Percentiles rank a stretch among this genome's conserved stretches.
Evolutionary conservation across 78 protist genomes (phyloP).

Genomic region (Protostelium mycophagum): DNA sequence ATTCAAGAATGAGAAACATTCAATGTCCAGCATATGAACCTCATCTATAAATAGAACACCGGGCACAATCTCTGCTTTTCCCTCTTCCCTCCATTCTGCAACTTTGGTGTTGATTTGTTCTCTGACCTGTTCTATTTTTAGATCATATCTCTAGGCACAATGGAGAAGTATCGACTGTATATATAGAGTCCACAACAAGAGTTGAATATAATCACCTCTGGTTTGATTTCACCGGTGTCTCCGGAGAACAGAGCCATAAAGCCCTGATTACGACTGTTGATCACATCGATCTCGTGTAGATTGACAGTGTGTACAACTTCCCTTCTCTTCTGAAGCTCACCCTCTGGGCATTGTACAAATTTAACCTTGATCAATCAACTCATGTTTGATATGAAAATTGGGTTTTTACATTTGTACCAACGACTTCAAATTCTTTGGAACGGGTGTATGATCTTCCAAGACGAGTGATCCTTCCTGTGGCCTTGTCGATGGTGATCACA

Average conservation of each 20-base stretch:
- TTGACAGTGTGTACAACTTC: constrained; percentile 93
- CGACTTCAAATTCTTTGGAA: constrained; percentile 93
- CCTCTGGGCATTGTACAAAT: constrained; percentile 91
- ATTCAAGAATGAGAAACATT: constrained; percentile 97
- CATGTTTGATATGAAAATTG: not conserved
- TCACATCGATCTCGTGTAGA: constrained; percentile 98
- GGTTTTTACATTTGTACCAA: constrained; percentile 60
- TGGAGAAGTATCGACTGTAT: not conserved
- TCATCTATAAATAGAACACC: constrained; percentile 99
- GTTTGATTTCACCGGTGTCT: constrained; percentile 92
- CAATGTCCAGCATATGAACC: constrained; percentile 98
- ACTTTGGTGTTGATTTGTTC: constrained; percentile 94
- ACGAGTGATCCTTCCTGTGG: constrained; percentile 91
- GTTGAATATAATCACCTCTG: constrained; percentile 47
- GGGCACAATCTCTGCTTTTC: constrained; percentile 95
- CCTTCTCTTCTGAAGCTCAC: constrained; percentile 92
- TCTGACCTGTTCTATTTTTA: constrained; percentile 50
- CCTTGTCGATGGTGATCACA: constrained; percentile 96
- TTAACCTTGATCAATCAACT: constrained; percentile 29
- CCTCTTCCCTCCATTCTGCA: constrained; percentile 97
- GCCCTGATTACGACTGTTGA: constrained; percentile 95
- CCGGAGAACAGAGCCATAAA: constrained; percentile 97
- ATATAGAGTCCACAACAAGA: not conserved
- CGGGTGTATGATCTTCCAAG: constrained; percentile 93
- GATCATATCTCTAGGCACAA: constrained; percentile 24